phyloP scores from a whole-genome alignment of 2,329 filamentous ascomycete genomes.

The Paradendryphiella salina region DNA sequence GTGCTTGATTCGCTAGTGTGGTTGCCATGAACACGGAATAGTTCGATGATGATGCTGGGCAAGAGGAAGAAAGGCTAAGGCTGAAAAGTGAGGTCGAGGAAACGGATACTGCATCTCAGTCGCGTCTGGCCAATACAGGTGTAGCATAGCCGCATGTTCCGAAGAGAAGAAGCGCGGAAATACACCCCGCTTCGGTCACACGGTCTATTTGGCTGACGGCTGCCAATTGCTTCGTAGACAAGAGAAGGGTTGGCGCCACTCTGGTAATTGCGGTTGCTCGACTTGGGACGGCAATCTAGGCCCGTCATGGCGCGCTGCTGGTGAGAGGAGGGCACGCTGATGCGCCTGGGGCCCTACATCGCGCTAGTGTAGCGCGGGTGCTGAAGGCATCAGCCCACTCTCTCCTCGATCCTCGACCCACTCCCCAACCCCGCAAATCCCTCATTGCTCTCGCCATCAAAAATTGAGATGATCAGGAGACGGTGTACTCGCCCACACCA shows the following conservation, averaged over 20 bases:
- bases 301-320: neutral
- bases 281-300: neutral
- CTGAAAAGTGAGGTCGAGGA: neutral
- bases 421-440: too few relatives aligned
- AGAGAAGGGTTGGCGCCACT: neutral
- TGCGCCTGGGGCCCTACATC: too few relatives aligned
- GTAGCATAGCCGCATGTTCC: constrained; percentile 1
- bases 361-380: too few relatives aligned
- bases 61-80: neutral
- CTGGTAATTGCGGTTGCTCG: neutral
- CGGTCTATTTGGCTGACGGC: constrained; percentile 9
- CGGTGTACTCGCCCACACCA: too few relatives aligned
- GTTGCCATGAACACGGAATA: constrained; percentile 7
- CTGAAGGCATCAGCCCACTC: too few relatives aligned
- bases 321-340: too few relatives aligned
- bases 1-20: constrained; percentile 5
- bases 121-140: neutral
- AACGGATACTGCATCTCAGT: neutral
- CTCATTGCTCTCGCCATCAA: too few relatives aligned
- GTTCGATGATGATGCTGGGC: neutral
- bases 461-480: too few relatives aligned
- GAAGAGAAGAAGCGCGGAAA: constrained; percentile 4
- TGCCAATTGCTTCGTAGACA: constrained; percentile 10
- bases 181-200: constrained; percentile 19
- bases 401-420: too few relatives aligned